phyloP scores from a whole-genome alignment of 2,329 filamentous ascomycete genomes.

The Neonectria sp. region DNA sequence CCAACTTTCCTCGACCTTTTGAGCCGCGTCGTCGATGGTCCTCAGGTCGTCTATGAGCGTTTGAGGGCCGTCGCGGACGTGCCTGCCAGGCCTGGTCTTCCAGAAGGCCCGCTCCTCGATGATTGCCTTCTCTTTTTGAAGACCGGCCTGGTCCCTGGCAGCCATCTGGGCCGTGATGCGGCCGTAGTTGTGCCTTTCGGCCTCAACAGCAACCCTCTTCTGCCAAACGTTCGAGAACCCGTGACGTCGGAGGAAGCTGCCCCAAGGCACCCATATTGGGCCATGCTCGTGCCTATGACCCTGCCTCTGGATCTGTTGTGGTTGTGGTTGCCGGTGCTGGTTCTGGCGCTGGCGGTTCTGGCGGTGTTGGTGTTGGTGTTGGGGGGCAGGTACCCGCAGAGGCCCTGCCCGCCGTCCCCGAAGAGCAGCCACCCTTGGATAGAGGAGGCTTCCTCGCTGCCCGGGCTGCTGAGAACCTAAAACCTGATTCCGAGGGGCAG shows the following conservation, averaged over 20 bases:
- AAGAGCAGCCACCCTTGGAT: background rate
- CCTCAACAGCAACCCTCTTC: background rate
- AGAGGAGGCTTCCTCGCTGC: background rate
- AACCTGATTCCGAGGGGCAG: background rate
- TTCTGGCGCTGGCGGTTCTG: background rate
- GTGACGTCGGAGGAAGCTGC: background rate
- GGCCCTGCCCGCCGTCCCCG: background rate
- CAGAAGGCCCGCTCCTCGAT: conserved; percentile 12
- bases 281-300: background rate
- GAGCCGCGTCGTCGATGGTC: conserved; percentile 5
- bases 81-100: background rate
- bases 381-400: background rate
- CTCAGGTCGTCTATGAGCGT: background rate
- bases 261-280: background rate
- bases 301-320: background rate
- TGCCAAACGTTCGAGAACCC: background rate
- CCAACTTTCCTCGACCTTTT: conserved; percentile 17
- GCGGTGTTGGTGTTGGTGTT: background rate
- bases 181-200: conserved; percentile 1
- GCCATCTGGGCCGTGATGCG: background rate
- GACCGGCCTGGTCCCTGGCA: background rate
- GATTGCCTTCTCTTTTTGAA: background rate
- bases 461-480: background rate
- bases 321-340: background rate
- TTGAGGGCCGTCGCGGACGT: background rate